Percentiles rank a stretch among this genome's conserved stretches.
These are phyloP conservation scores for Neurospora tetrasperma DNA, from an alignment of 495 filamentous ascomycete species.

Conservation along the genomic window DNA sequence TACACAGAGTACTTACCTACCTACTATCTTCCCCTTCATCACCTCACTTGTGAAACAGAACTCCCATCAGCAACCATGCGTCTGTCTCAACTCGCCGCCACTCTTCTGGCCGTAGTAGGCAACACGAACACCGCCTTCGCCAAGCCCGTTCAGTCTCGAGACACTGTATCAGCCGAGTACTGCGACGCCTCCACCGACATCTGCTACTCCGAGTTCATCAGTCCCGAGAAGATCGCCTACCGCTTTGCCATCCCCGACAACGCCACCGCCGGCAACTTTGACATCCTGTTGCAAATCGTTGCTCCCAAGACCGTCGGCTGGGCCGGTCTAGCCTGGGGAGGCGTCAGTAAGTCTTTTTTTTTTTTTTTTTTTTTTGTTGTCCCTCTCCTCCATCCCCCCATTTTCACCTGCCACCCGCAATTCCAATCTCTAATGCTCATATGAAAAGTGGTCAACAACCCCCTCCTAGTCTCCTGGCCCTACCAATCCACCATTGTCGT, in stretches of 20 bases:
- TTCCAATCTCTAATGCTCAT: neutral
- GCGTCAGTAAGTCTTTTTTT: conserved; percentile 8
- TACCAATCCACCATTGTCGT: conserved; percentile 18
- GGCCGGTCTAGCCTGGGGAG: conserved; percentile 31
- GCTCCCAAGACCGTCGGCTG: conserved; percentile 29
- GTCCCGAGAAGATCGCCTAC: conserved; percentile 21
- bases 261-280: conserved; percentile 23
- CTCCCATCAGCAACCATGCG: conserved; percentile 15
- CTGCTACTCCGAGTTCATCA: conserved; percentile 29
- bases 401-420: neutral
- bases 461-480: conserved; percentile 28
- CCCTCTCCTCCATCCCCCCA: neutral
- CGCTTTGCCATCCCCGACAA: conserved; percentile 30
- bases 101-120: conserved; percentile 17
- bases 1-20: too few relatives aligned
- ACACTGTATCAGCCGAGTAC: conserved; percentile 12
- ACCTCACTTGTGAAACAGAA: neutral
- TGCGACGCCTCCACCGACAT: conserved; percentile 24
- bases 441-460: conserved; percentile 26
- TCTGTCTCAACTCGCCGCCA: conserved; percentile 18
- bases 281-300: conserved; percentile 26
- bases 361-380: too few relatives aligned
- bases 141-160: conserved; percentile 14
- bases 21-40: neutral
- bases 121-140: conserved; percentile 3